Conservation (phyloP, 306 rosid genomes). For the Arachis stenosperma region DNA sequence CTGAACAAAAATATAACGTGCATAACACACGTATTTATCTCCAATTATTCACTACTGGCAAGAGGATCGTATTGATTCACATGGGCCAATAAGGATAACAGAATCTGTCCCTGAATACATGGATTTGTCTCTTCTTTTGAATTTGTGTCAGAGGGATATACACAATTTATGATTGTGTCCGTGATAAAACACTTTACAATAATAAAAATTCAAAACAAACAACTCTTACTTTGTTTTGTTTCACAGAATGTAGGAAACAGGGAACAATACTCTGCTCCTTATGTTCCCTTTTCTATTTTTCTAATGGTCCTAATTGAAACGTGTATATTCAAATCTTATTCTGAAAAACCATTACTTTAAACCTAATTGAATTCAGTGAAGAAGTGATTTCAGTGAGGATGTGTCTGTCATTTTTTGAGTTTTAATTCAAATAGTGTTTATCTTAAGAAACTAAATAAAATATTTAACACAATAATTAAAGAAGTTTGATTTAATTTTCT, state of each 20-base stretch:
- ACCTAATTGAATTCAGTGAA: no score
- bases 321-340: no score
- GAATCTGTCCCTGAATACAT: slow-evolving; percentile 16
- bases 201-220: background rate
- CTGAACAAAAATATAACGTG: background rate
- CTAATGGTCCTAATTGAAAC: no score
- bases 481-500: no score
- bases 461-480: no score
- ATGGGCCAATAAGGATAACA: slow-evolving; percentile 31
- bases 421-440: no score
- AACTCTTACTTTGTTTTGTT: slow-evolving; percentile 41
- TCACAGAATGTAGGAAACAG: slow-evolving; percentile 43
- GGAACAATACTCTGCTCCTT: slow-evolving; percentile 37
- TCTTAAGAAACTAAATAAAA: no score
- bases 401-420: no score
- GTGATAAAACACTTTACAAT: background rate
- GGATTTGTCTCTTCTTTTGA: slow-evolving; percentile 40
- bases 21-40: background rate
- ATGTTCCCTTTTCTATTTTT: slow-evolving; percentile 22
- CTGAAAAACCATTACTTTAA: no score
- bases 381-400: no score
- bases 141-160: slow-evolving; percentile 32
- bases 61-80: background rate
- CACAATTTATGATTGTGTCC: slow-evolving; percentile 41
- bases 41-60: background rate